Evolutionary conservation across 2,329 filamentous ascomycete genomes (phyloP), one percentile per base, ranked within the genome.

Genomic region (Ophiostoma sp.): DNA sequence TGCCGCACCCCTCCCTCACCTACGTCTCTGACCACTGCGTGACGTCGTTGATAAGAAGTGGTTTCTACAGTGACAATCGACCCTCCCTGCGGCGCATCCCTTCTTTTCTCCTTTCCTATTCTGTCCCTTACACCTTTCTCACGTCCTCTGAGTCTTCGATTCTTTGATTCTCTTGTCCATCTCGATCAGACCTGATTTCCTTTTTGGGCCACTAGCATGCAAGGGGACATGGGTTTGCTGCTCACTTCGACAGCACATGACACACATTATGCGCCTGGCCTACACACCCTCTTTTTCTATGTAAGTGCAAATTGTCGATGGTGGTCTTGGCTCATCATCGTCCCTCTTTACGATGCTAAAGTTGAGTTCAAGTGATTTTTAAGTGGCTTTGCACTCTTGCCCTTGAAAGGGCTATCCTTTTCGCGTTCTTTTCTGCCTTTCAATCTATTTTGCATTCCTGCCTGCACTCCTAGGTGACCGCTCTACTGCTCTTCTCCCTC

Each of bases 151-250:
- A 36, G 3, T 3, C 33, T 15, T 19, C 6, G 42, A 48, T 48
- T 19, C 3, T 42, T 12, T 42, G 39, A 42, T 48, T 68, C 2
- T 50, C 42, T 50, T 33, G 15, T 42, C 19, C 50, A 57, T 70
- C n/a, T 42, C 50, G 68, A 28, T 33, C 69, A 22, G 19, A 57
- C 33, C 36, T 45, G 22, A 17, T 59, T 68, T 64, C 36, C 45
- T 22, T 72, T 45, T 68, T 69, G 8, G 57, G 71, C 61, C 63
- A 59, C 71, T 59, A 59, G 71, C 71, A 72, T 72, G 71, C 71
- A 72, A 72, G 71, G 70, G 45, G 36, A 72, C 50, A 72, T 57
- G 71, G 71, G 61, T 48, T 36, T 68, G 25, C 61, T 48, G n/a
- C 17, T 42, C 61, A 42, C 22, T 72, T 57, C 12, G 17, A n/a